Conservation (phyloP, 2,329 filamentous ascomycete genomes). For the Fusarium caatingaense region DNA sequence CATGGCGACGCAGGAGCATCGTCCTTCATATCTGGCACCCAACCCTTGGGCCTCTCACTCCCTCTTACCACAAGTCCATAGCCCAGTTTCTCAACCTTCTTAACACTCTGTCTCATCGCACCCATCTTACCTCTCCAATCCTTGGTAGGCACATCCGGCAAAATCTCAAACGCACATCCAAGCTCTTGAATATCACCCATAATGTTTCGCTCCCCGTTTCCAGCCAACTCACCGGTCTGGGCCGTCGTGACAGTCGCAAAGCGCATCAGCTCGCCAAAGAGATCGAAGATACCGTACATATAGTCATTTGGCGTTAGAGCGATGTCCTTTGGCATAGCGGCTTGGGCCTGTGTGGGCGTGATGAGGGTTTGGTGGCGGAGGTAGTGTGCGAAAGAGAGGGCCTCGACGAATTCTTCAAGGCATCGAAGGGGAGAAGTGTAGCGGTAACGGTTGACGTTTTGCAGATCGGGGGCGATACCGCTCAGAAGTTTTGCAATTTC, state of each 20-base stretch:
- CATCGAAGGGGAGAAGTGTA: slow-evolving; percentile 85
- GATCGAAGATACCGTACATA: slow-evolving; percentile 88
- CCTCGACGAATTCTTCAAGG: slow-evolving; percentile 95
- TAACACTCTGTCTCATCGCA: slow-evolving; percentile 87
- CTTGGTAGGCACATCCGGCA: slow-evolving; percentile 69
- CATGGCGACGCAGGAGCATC: slow-evolving; percentile 49
- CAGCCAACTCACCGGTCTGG: slow-evolving; percentile 69
- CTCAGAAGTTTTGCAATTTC: slow-evolving; percentile 78
- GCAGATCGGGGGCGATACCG: slow-evolving; percentile 76
- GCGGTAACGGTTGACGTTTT: slow-evolving; percentile 82
- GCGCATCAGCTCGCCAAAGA: slow-evolving; percentile 96
- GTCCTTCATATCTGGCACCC: slow-evolving; percentile 80
- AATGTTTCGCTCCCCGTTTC: slow-evolving; percentile 65
- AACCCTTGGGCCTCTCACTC: slow-evolving; percentile 88
- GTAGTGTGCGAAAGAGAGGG: slow-evolving; percentile 89
- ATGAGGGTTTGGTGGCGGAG: slow-evolving; percentile 81
- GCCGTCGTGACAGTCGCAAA: slow-evolving; percentile 92
- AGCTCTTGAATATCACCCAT: slow-evolving; percentile 84
- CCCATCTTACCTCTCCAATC: slow-evolving; percentile 81
- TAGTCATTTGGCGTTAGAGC: slow-evolving; percentile 84
- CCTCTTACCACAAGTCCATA: slow-evolving; percentile 91
- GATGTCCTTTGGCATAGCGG: slow-evolving; percentile 64
- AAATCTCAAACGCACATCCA: slow-evolving; percentile 78
- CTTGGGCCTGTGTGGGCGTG: slow-evolving; percentile 69
- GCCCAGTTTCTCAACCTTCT: slow-evolving; percentile 91